phyloP scores from a whole-genome alignment of 202 grass and related monocot genomes.

The Elaeis oleifera region DNA sequence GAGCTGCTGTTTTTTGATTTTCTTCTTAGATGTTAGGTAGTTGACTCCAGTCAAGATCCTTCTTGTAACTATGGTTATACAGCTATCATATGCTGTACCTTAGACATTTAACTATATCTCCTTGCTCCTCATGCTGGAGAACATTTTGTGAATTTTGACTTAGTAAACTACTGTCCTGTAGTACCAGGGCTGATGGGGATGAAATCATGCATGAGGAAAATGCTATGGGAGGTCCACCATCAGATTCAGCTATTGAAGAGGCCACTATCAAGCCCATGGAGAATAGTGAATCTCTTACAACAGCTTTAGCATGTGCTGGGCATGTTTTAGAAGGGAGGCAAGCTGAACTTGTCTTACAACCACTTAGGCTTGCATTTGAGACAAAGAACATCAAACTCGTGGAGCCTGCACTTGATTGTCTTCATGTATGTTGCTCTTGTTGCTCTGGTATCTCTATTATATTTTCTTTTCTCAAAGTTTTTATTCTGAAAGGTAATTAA shows the following conservation, averaged over 20 bases:
- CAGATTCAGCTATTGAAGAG: conserved; percentile 9
- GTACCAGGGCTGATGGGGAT: conserved; percentile 20
- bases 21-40: no score
- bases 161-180: conserved; percentile 9
- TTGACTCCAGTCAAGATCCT: no score
- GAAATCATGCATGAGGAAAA: conserved; percentile 17
- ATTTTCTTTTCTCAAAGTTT: conserved; percentile 12
- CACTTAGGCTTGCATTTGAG: conserved; percentile 89
- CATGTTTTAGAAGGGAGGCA: conserved; percentile 69
- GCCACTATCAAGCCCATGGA: conserved; percentile 20
- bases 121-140: no score
- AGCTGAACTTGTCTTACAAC: conserved; percentile 90
- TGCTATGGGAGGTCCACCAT: background rate
- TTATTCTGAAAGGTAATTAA: no score
- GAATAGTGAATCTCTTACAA: conserved; percentile 38
- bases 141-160: background rate
- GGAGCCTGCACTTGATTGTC: conserved; percentile 90
- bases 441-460: background rate
- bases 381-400: conserved; percentile 92
- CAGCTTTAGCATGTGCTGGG: conserved; percentile 74
- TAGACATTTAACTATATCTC: no score
- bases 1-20: no score
- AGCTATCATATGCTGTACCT: no score
- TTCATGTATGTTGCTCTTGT: conserved; percentile 55
- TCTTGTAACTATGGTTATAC: no score